A percentile compares a stretch with the other conserved stretches of the same genome.
Evolutionary conservation across 441 rosid genomes (phyloP).

Genomic region (Populus tomentosa): DNA sequence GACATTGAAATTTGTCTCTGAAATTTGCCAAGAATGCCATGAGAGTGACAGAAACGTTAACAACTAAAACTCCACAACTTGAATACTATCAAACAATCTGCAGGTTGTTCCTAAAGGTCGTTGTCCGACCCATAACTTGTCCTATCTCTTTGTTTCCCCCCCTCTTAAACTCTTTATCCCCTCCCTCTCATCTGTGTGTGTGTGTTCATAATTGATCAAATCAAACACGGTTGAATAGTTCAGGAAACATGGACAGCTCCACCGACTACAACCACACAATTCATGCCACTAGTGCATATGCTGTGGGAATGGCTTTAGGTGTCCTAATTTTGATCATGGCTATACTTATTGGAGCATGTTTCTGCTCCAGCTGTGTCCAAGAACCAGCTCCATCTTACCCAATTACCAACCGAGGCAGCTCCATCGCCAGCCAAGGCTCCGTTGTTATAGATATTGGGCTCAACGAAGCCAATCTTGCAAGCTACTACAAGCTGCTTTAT

Average conservation of each 20-base stretch:
- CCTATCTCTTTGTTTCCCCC: not conserved
- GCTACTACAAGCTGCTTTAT: conserved; percentile 23
- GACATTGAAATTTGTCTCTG: too few relatives aligned
- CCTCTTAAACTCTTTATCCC: not conserved
- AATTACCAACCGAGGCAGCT: not conserved
- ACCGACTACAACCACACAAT: not conserved
- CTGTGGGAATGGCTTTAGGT: not conserved
- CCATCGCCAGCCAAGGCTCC: not conserved
- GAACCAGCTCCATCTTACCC: not conserved
- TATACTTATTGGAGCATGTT: not conserved
- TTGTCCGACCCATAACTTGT: not conserved
- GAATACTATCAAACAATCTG: too few relatives aligned
- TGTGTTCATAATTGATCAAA: not conserved
- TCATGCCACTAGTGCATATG: not conserved
- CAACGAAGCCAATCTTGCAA: conserved; percentile 17
- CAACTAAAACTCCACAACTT: too few relatives aligned
- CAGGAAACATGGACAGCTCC: not conserved
- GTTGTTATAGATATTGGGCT: not conserved
- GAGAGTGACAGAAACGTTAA: not conserved
- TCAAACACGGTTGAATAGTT: too few relatives aligned
- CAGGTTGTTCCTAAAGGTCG: too few relatives aligned
- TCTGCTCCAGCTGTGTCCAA: not conserved
- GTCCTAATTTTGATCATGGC: not conserved
- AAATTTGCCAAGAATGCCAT: not conserved
- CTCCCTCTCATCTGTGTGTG: too few relatives aligned